phyloP scores from a whole-genome alignment of 2,329 filamentous ascomycete species.

The Albophoma yamanashiensis region DNA sequence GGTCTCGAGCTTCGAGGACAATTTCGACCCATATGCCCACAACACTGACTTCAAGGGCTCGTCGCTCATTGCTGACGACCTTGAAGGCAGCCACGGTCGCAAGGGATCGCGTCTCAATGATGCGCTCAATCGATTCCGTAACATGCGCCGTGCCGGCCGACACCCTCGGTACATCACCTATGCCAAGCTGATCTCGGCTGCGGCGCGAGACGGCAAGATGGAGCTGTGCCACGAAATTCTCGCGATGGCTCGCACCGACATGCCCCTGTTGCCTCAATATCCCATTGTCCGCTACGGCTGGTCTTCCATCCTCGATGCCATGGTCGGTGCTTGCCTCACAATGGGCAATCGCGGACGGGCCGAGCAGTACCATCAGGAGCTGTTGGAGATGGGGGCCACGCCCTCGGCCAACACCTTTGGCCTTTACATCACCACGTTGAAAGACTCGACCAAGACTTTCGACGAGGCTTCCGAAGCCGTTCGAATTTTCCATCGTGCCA shows the following conservation, averaged over 20 bases:
- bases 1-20: conserved; percentile 61
- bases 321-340: conserved; percentile 86
- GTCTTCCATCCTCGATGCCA: conserved; percentile 91
- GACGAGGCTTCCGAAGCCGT: conserved; percentile 95
- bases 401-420: conserved; percentile 97
- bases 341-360: conserved; percentile 72
- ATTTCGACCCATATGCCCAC: conserved; percentile 81
- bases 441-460: conserved; percentile 94
- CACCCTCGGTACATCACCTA: conserved; percentile 96
- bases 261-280: conserved; percentile 77
- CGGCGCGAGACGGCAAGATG: conserved; percentile 74
- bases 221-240: conserved; percentile 79
- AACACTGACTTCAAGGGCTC: conserved; percentile 92
- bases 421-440: conserved; percentile 97
- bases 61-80: conserved; percentile 76
- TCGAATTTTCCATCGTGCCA: conserved; percentile 92
- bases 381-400: conserved; percentile 80
- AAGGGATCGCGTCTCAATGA: conserved; percentile 67
- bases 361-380: conserved; percentile 80
- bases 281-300: conserved; percentile 86
- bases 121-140: conserved; percentile 73
- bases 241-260: conserved; percentile 78
- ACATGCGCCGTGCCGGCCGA: conserved; percentile 84
- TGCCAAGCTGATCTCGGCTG: conserved; percentile 85
- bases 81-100: conserved; percentile 70